phyloP scores from a whole-genome alignment of 148 eudicot genomes.

The Vaccinium darrowii region DNA sequence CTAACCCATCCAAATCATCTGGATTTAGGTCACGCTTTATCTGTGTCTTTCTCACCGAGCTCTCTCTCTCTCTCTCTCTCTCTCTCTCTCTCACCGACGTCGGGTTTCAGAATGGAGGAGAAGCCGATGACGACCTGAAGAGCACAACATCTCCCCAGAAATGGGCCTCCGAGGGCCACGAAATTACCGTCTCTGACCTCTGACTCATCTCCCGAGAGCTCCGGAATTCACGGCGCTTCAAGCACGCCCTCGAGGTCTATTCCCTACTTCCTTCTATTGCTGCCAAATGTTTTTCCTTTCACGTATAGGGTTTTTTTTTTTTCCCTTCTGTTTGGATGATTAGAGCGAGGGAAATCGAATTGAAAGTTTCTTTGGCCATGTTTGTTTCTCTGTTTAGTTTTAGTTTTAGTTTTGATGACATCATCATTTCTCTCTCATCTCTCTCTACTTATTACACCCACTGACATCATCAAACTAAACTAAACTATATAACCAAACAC shows the following conservation, averaged over 20 bases:
- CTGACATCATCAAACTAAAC: too few relatives aligned
- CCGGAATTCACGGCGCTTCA: slow-evolving; percentile 59
- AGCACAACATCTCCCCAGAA: slow-evolving; percentile 69
- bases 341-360: neutral
- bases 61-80: too few relatives aligned
- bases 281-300: neutral
- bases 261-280: neutral
- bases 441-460: too few relatives aligned
- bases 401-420: too few relatives aligned
- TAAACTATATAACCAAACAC: too few relatives aligned
- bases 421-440: too few relatives aligned
- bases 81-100: too few relatives aligned
- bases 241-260: slow-evolving; percentile 89
- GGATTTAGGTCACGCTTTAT: too few relatives aligned
- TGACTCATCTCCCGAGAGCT: slow-evolving; percentile 63
- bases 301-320: neutral
- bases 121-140: slow-evolving; percentile 32
- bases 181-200: slow-evolving; percentile 54
- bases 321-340: neutral
- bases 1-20: too few relatives aligned
- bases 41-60: too few relatives aligned
- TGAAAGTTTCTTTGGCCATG: neutral
- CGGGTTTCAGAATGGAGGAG: neutral
- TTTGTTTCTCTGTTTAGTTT: too few relatives aligned
- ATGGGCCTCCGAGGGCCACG: slow-evolving; percentile 71